Percentiles rank a stretch among this genome's conserved stretches.
Evolutionary conservation across 2,329 filamentous ascomycete genomes (phyloP).

Genomic region (Cladophialophora immunda): DNA sequence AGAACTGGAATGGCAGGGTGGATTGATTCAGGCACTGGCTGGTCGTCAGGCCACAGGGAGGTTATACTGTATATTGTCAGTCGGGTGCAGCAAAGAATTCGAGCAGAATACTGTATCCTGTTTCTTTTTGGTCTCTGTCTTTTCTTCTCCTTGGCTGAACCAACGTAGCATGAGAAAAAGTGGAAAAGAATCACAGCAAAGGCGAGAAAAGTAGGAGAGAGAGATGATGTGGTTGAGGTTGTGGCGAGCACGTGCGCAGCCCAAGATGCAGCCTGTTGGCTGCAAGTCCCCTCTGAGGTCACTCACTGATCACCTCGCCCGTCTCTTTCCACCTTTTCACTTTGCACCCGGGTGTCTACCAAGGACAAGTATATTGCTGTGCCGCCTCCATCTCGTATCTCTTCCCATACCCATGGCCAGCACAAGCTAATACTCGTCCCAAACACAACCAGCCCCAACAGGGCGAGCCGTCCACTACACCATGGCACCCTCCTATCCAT

Average conservation of each 20-base stretch:
- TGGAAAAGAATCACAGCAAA: too few species aligned
- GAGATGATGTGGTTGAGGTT: neutral
- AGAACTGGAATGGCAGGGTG: neutral
- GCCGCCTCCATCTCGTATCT: neutral
- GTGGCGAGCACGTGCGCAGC: neutral
- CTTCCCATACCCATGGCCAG: slow-evolving; percentile 1
- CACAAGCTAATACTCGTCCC: neutral
- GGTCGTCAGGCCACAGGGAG: neutral
- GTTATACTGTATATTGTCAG: neutral
- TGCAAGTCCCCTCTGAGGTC: neutral
- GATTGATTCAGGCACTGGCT: slow-evolving; percentile 10
- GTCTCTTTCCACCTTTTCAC: slow-evolving; percentile 5
- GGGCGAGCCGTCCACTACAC: neutral
- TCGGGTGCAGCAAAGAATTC: neutral
- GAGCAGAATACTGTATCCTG: neutral
- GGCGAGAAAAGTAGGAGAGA: too few species aligned
- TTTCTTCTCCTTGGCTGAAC: neutral
- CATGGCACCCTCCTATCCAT: slow-evolving; percentile 34
- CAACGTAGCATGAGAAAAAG: too few species aligned
- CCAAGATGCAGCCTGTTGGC: neutral
- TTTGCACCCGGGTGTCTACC: neutral
- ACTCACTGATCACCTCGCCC: too few species aligned
- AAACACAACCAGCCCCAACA: neutral
- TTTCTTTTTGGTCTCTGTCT: neutral
- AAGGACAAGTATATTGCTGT: neutral